A percentile compares a stretch with the other conserved stretches of the same genome.
Conservation (phyloP, 2,329 filamentous ascomycete species). For the Delphinella strobiligena region DNA sequence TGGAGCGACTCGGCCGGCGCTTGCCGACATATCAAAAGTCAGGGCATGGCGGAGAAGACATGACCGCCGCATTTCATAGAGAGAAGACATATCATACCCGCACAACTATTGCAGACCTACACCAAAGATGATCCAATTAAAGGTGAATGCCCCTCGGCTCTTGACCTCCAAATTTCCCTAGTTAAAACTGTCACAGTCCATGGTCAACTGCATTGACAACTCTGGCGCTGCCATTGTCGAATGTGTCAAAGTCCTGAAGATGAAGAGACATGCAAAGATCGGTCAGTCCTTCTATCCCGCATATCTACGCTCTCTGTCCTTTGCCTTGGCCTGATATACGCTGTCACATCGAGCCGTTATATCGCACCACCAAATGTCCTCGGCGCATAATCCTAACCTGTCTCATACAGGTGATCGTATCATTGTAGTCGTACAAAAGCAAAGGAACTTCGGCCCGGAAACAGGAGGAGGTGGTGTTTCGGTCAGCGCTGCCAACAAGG, state of each 20-base stretch:
- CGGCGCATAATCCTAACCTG: conserved; percentile 1
- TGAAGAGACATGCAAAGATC: conserved; percentile 78
- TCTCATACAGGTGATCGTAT: conserved; percentile 69
- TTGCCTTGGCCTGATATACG: too few species aligned
- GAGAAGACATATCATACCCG: too few species aligned
- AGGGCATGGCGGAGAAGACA: too few species aligned
- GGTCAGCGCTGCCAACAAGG: conserved; percentile 71
- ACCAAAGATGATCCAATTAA: conserved; percentile 64
- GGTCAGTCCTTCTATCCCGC: conserved; percentile 43
- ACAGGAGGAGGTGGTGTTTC: conserved; percentile 60
- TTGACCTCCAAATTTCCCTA: not conserved
- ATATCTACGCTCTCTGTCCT: too few species aligned
- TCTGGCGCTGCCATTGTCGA: conserved; percentile 95
- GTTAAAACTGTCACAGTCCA: conserved; percentile 47
- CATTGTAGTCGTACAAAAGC: conserved; percentile 94
- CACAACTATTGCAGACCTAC: too few species aligned
- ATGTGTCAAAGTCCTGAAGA: conserved; percentile 84
- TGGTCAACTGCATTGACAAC: conserved; percentile 99
- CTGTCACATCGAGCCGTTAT: too few species aligned
- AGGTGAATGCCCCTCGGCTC: conserved; percentile 18
- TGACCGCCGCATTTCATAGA: too few species aligned
- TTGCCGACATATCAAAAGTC: not conserved
- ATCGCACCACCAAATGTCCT: too few species aligned
- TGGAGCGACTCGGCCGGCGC: not conserved
- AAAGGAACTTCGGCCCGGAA: conserved; percentile 64